Base-by-base conservation (phyloP, 169 alveolate genomes). In the Cryptosporidium muris region DNA sequence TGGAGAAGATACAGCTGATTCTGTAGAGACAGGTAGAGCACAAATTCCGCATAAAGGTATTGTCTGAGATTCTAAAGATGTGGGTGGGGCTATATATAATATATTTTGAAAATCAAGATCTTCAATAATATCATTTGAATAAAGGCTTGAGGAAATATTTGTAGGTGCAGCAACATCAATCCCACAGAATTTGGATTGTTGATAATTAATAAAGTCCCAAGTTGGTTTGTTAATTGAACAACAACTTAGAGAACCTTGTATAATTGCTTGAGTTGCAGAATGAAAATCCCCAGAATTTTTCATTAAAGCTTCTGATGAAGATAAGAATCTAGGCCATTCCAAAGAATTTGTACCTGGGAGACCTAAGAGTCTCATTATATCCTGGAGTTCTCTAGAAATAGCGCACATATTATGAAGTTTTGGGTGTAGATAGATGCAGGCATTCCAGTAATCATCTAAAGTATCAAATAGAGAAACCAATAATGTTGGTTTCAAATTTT, bases 11-110 rank as follows among this genome's bases (percentile, higher is more conserved):
- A 74, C 85, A 2, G 85, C 60, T 4, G 85, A 74, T 14, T 74
- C 85, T 45, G 85, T 74, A 43, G 85, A 74, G 60, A 74, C 85
- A 53, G 85, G 85, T 7, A 74, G 49, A 12, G 85, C 85, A 9
- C 85, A 74, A 38, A 74, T 45, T 36, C 85, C 85, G 45, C 85
- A 74, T 16, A 74, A 58, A 11, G 85, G 85, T 40, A 60, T 48
- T 14, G 38, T 74, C 0, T 14, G 25, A 34, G n/a, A 64, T 40
- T 64, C 80, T n/a, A 40, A 4, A 25, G 25, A 25, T 25, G 0
- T 25, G 0, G 25, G 25, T 25, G 25, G 25, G 25, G 25, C 25
- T 14, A 25, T 47, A 34, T 36, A 42, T 16, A 60, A 60, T 14
- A 34, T 60, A 47, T 38, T 60, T 4, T 14, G 40, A 25, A 25